phyloP scores from a whole-genome alignment of 2,329 filamentous ascomycete species.

The Colletotrichum sp. region DNA sequence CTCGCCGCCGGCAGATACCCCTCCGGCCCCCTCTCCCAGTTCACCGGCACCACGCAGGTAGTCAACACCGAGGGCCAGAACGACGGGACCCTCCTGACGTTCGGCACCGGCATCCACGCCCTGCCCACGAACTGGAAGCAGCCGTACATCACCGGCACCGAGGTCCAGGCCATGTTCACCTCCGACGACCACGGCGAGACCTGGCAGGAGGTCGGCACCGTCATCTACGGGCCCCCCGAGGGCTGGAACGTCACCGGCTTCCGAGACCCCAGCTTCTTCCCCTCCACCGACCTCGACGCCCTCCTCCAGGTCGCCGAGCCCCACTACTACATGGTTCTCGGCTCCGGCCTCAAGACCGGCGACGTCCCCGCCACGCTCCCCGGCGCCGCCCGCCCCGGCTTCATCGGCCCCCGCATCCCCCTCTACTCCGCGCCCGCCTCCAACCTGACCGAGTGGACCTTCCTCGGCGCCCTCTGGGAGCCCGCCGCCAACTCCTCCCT shows the following conservation, averaged over 20 bases:
- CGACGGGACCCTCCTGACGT: slow-evolving; percentile 20
- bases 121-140: slow-evolving; percentile 24
- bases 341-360: slow-evolving; percentile 21
- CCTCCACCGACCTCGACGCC: slow-evolving; percentile 11
- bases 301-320: slow-evolving; percentile 15
- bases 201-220: slow-evolving; percentile 20
- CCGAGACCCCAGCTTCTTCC: slow-evolving; percentile 22
- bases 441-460: slow-evolving; percentile 21
- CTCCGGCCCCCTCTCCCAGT: slow-evolving; percentile 10
- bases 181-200: slow-evolving; percentile 15
- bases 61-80: slow-evolving; percentile 17
- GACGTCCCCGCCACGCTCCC: slow-evolving; percentile 16
- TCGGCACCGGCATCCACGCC: slow-evolving; percentile 17
- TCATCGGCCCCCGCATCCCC: slow-evolving; percentile 21
- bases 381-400: slow-evolving; percentile 21
- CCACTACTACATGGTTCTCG: slow-evolving; percentile 23
- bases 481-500: slow-evolving; percentile 18
- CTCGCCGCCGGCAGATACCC: slow-evolving; percentile 6
- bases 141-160: slow-evolving; percentile 19
- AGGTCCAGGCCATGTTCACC: slow-evolving; percentile 17
- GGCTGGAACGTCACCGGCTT: slow-evolving; percentile 24
- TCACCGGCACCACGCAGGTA: slow-evolving; percentile 19
- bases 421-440: slow-evolving; percentile 20
- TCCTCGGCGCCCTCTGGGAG: slow-evolving; percentile 24
- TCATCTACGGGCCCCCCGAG: slow-evolving; percentile 16